phyloP scores from a whole-genome alignment of 2,329 filamentous ascomycete species.

The Fusarium sp. region DNA sequence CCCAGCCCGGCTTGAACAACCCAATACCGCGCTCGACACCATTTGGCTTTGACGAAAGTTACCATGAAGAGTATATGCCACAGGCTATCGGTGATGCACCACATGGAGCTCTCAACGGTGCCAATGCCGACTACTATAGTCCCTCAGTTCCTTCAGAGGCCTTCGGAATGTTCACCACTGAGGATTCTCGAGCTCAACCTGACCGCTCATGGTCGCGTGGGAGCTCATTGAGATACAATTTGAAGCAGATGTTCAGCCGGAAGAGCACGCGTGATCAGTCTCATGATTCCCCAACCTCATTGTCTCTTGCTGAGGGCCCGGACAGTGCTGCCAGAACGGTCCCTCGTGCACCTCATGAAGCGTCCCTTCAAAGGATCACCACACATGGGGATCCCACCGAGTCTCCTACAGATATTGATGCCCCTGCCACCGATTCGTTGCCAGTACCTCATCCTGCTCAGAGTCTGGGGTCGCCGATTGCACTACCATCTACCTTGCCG shows the following conservation, averaged over 20 bases:
- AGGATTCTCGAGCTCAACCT: slow-evolving; percentile 43
- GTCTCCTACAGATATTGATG: slow-evolving; percentile 51
- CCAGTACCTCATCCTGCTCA: slow-evolving; percentile 31
- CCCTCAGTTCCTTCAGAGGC: slow-evolving; percentile 57
- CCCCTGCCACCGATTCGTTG: slow-evolving; percentile 30
- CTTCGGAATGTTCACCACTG: slow-evolving; percentile 55
- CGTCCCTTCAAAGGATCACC: slow-evolving; percentile 43
- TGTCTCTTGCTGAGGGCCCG: slow-evolving; percentile 33
- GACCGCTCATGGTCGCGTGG: slow-evolving; percentile 50
- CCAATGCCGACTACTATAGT: slow-evolving; percentile 59
- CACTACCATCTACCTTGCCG: slow-evolving; percentile 29
- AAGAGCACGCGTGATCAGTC: slow-evolving; percentile 52
- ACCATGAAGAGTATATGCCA: slow-evolving; percentile 48
- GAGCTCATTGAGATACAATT: slow-evolving; percentile 54
- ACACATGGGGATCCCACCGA: slow-evolving; percentile 46
- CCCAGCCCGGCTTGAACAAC: slow-evolving; percentile 28
- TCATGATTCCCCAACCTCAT: slow-evolving; percentile 46
- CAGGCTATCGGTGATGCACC: slow-evolving; percentile 48
- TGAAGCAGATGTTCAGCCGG: slow-evolving; percentile 55
- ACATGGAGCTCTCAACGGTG: slow-evolving; percentile 53
- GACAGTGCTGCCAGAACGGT: slow-evolving; percentile 22
- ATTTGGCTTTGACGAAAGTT: slow-evolving; percentile 42
- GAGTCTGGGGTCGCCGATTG: slow-evolving; percentile 44
- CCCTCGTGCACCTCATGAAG: slow-evolving; percentile 30
- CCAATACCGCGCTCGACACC: slow-evolving; percentile 40